Conservation (phyloP, 2,329 filamentous ascomycete genomes). For the Xylariaceae sp. region DNA sequence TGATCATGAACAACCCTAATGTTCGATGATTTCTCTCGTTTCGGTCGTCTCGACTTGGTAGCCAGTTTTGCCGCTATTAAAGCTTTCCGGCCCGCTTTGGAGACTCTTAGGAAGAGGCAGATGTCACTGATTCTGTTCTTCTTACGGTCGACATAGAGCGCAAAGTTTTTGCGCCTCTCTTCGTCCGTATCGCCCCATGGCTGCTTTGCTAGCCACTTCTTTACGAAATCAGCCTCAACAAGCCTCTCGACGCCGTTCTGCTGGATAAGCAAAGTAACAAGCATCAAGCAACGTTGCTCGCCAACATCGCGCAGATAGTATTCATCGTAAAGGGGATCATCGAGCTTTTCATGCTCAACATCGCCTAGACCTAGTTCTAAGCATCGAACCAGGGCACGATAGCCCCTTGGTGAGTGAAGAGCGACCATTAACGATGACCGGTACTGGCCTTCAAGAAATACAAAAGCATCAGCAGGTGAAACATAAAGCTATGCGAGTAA, state of each 20-base stretch:
- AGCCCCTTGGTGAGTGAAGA: slow-evolving; percentile 47
- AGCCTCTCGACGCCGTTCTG: slow-evolving; percentile 54
- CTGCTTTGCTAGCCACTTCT: slow-evolving; percentile 69
- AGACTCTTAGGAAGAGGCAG: slow-evolving; percentile 45
- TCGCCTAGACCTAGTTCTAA: slow-evolving; percentile 52
- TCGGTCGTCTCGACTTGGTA: slow-evolving; percentile 30
- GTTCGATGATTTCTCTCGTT: slow-evolving; percentile 26
- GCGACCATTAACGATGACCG: slow-evolving; percentile 39
- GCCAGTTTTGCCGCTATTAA: slow-evolving; percentile 47
- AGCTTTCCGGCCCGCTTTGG: slow-evolving; percentile 46
- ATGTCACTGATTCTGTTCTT: slow-evolving; percentile 51
- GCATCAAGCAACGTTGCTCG: slow-evolving; percentile 55
- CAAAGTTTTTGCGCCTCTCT: slow-evolving; percentile 51
- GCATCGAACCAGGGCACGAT: slow-evolving; percentile 54
- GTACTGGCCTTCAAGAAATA: slow-evolving; percentile 25
- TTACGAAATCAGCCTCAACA: slow-evolving; percentile 59
- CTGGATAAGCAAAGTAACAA: slow-evolving; percentile 54
- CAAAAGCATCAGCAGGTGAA: slow-evolving; percentile 6
- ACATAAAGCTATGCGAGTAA: neutral
- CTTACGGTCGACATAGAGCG: slow-evolving; percentile 44
- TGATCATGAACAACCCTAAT: slow-evolving; percentile 36
- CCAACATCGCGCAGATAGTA: slow-evolving; percentile 57
- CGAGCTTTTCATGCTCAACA: slow-evolving; percentile 45
- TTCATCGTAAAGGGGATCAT: slow-evolving; percentile 56
- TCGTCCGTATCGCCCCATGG: slow-evolving; percentile 55